phyloP scores from a whole-genome alignment of 192 early-diverging fungal species.

The Mycoemilia scoparia region DNA sequence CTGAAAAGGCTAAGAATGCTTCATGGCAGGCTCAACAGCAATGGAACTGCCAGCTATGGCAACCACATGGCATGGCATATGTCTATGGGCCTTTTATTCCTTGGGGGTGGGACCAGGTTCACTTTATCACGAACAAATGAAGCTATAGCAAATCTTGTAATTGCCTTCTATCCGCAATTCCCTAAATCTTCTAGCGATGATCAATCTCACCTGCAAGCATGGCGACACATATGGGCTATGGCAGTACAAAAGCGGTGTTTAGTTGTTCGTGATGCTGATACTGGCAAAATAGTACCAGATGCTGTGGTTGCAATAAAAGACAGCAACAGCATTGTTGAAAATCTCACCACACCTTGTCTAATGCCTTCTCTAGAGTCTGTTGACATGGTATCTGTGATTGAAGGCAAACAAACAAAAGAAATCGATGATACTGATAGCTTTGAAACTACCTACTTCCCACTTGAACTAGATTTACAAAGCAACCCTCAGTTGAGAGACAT shows the following conservation, averaged over 20 bases:
- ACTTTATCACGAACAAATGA: slow-evolving; percentile 11
- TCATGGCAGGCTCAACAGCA: slow-evolving; percentile 16
- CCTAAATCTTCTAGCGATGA: slow-evolving; percentile 18
- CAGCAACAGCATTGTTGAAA: too few species aligned
- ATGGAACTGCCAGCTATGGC: slow-evolving; percentile 17
- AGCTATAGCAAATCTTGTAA: slow-evolving; percentile 15
- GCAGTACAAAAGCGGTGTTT: slow-evolving; percentile 22
- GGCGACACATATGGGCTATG: slow-evolving; percentile 25
- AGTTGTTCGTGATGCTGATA: slow-evolving; percentile 11
- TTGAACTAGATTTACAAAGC: too few species aligned
- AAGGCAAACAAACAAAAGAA: too few species aligned
- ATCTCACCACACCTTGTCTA: too few species aligned
- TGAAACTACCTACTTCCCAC: too few species aligned
- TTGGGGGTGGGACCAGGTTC: slow-evolving; percentile 23
- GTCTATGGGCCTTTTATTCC: slow-evolving; percentile 20
- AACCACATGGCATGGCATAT: slow-evolving; percentile 26
- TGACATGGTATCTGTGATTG: too few species aligned
- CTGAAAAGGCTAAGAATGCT: slow-evolving; percentile 36
- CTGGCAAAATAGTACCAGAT: slow-evolving; percentile 10
- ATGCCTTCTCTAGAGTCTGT: too few species aligned
- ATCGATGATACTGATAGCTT: too few species aligned
- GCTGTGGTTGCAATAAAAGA: slow-evolving; percentile 8
- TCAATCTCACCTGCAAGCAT: slow-evolving; percentile 24
- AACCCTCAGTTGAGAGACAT: too few species aligned
- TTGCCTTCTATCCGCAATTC: slow-evolving; percentile 21